These are phyloP conservation scores for Mucor circinelloides DNA, from an alignment of 371 early-diverging fungal genomes.

Conservation along the genomic window DNA sequence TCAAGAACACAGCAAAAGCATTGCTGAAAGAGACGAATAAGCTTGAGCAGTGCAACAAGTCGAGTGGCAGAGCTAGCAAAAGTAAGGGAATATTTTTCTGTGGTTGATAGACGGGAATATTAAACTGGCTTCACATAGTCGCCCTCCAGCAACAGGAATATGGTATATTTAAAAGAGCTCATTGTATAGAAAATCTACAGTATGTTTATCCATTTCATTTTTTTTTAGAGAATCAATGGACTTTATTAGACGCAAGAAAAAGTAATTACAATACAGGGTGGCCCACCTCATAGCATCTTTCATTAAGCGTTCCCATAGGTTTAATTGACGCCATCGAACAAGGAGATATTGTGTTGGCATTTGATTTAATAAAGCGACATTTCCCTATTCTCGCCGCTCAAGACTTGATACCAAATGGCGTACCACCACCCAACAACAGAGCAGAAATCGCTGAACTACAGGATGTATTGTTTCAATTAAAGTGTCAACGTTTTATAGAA, in stretches of 20 bases:
- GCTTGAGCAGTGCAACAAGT: slow-evolving; percentile 10
- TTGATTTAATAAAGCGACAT: slow-evolving; percentile 32
- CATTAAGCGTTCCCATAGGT: slow-evolving; percentile 10
- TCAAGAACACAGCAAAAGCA: slow-evolving; percentile 64
- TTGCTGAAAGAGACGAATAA: slow-evolving; percentile 51
- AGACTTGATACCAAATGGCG: slow-evolving; percentile 11
- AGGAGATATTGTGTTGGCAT: slow-evolving; percentile 37
- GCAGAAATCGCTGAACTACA: neutral
- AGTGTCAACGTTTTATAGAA: slow-evolving; percentile 47
- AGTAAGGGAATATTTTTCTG: neutral
- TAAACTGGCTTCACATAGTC: neutral
- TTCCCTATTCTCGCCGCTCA: slow-evolving; percentile 33
- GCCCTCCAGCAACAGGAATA: neutral
- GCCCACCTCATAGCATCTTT: neutral
- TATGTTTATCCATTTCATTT: neutral
- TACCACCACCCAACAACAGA: neutral
- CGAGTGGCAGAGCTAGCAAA: neutral
- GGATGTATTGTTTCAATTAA: slow-evolving; percentile 29
- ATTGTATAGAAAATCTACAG: neutral
- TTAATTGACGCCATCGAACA: slow-evolving; percentile 32
- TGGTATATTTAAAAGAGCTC: neutral
- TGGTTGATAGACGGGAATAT: neutral
- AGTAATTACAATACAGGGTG: slow-evolving; percentile 16
- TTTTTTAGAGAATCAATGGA: slow-evolving; percentile 27
- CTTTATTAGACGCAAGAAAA: slow-evolving; percentile 45